Evolutionary conservation across 140 eudicot genomes (phyloP).

Genomic region (Oenanthe javanica): DNA sequence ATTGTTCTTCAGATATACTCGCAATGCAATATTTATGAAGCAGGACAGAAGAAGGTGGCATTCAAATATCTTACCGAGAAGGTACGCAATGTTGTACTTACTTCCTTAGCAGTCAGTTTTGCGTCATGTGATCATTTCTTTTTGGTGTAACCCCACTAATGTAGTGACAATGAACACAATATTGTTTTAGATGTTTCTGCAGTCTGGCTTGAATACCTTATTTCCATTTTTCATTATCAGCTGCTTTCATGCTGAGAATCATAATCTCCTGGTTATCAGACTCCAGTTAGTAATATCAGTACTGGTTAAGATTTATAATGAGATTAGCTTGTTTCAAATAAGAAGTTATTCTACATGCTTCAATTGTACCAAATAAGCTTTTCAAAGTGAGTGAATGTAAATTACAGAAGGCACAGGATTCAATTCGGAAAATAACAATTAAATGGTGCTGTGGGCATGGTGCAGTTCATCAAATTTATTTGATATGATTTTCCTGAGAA

Average conservation of each 20-base stretch:
- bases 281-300: background rate
- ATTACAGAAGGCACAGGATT: background rate
- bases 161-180: background rate
- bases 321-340: background rate
- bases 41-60: slow-evolving; percentile 72
- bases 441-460: background rate
- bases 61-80: slow-evolving; percentile 70
- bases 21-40: slow-evolving; percentile 88
- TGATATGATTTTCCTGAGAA: background rate
- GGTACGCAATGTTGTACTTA: slow-evolving; percentile 28
- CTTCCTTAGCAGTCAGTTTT: background rate
- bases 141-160: background rate
- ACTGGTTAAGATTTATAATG: background rate
- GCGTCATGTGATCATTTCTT: background rate
- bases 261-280: background rate
- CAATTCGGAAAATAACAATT: background rate
- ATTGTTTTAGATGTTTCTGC: background rate
- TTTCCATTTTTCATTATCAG: background rate
- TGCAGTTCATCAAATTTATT: background rate
- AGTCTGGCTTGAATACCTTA: background rate
- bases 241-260: background rate
- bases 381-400: background rate
- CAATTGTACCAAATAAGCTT: background rate
- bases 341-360: background rate
- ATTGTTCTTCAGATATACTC: slow-evolving; percentile 48